Evolutionary conservation across 176 grass and related monocot genomes (phyloP).

Genomic region (Phyllostachys edulis): DNA sequence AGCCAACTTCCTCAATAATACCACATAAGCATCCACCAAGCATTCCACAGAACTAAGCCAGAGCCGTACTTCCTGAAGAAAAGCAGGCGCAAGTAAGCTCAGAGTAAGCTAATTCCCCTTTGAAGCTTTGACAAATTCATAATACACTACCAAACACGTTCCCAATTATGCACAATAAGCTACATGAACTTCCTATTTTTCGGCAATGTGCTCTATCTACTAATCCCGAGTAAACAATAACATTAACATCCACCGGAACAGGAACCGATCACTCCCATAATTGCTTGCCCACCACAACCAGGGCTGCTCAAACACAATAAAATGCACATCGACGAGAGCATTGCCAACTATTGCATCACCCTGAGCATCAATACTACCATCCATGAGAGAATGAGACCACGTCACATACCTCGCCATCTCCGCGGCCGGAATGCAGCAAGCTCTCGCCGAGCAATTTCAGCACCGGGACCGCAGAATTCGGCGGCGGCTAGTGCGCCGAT

Average conservation of each 20-base stretch:
- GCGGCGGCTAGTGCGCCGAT: constrained; percentile 40
- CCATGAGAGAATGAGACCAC: background rate
- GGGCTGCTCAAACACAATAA: background rate
- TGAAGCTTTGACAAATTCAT: background rate
- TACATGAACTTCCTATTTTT: background rate
- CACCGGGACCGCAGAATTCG: constrained; percentile 28
- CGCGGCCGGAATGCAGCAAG: constrained; percentile 49
- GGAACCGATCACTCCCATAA: background rate
- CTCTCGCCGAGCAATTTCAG: constrained; percentile 58
- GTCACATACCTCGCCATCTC: constrained; percentile 38
- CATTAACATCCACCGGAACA: background rate
- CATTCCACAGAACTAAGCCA: constrained; percentile 65
- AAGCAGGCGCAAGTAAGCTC: background rate
- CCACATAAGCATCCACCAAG: constrained; percentile 73
- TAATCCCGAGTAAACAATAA: background rate
- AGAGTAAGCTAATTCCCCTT: background rate
- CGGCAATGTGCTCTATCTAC: background rate
- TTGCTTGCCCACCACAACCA: background rate
- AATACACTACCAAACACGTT: background rate
- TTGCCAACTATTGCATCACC: background rate
- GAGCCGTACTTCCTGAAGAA: constrained; percentile 56
- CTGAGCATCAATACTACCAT: background rate
- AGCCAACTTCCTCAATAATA: constrained; percentile 71
- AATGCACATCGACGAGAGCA: background rate
- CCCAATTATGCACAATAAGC: constrained; percentile 12